Evolutionary conservation across 257 asterid genomes (phyloP).

Genomic region (Solanum pimpinellifolium): DNA sequence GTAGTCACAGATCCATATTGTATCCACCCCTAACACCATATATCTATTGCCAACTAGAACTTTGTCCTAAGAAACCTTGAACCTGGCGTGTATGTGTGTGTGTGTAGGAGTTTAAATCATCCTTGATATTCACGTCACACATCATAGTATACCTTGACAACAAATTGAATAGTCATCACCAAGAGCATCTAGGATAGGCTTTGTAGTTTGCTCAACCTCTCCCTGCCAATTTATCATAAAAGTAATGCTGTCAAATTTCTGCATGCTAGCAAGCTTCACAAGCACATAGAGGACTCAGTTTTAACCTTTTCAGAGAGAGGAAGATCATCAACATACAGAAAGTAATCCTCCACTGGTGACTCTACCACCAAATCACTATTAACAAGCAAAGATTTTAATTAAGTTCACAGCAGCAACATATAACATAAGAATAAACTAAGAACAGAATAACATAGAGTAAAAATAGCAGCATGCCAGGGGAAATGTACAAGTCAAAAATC

Average conservation of each 20-base stretch:
- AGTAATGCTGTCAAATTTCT: slow-evolving; percentile 3
- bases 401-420: background rate
- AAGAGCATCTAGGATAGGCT: slow-evolving; percentile 77
- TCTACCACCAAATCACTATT: slow-evolving; percentile 79
- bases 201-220: slow-evolving; percentile 56
- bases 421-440: background rate
- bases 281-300: background rate
- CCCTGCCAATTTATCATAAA: slow-evolving; percentile 27
- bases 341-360: slow-evolving; percentile 84
- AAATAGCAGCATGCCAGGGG: background rate
- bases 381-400: background rate
- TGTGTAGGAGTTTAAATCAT: background rate
- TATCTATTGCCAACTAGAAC: background rate
- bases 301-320: slow-evolving; percentile 64
- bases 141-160: slow-evolving; percentile 53
- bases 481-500: background rate
- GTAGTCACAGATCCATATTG: background rate
- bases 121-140: background rate
- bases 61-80: background rate
- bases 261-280: background rate
- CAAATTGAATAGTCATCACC: slow-evolving; percentile 79
- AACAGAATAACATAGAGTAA: background rate
- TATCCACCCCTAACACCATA: background rate
- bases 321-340: slow-evolving; percentile 76
- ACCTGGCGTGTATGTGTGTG: background rate